Evolutionary conservation across 139 green algal genomes (phyloP).

Genomic region (Coccomyxa sp.): DNA sequence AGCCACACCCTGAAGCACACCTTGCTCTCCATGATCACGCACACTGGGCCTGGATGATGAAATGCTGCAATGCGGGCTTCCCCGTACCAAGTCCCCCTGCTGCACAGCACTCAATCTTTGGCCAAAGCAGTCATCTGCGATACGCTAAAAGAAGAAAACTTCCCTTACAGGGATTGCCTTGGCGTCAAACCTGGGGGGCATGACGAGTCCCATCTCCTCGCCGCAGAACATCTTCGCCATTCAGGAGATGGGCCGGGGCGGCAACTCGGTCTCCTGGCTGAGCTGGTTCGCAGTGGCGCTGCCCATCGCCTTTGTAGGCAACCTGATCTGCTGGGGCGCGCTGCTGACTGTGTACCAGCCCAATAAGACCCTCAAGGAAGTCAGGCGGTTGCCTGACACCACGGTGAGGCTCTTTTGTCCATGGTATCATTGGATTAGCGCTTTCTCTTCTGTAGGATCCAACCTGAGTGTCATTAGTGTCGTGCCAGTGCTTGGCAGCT

Average conservation of each 20-base stretch:
- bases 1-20: too few species aligned
- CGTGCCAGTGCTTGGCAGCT: too few species aligned
- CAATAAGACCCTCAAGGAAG: not conserved
- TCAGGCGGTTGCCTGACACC: not conserved
- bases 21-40: too few species aligned
- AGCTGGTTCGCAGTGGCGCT: slow-evolving; percentile 69
- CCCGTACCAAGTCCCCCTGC: too few species aligned
- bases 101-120: not conserved
- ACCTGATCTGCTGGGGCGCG: slow-evolving; percentile 53
- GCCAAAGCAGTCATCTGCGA: not conserved
- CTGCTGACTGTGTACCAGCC: slow-evolving; percentile 13
- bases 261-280: slow-evolving; percentile 55
- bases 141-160: not conserved
- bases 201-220: slow-evolving; percentile 64
- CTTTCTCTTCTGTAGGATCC: too few species aligned
- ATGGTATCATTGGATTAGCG: too few species aligned
- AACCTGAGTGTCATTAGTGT: too few species aligned
- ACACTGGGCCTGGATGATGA: too few species aligned
- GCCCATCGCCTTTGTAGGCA: slow-evolving; percentile 43
- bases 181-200: slow-evolving; percentile 70
- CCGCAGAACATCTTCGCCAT: slow-evolving; percentile 80
- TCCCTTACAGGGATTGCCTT: slow-evolving; percentile 50
- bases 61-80: too few species aligned
- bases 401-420: slow-evolving; percentile 5
- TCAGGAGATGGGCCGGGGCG: slow-evolving; percentile 56